Percentiles rank a stretch among this genome's conserved stretches.
Evolutionary conservation across 176 grass and related monocot species (phyloP).

Genomic region (Avena sativa): DNA sequence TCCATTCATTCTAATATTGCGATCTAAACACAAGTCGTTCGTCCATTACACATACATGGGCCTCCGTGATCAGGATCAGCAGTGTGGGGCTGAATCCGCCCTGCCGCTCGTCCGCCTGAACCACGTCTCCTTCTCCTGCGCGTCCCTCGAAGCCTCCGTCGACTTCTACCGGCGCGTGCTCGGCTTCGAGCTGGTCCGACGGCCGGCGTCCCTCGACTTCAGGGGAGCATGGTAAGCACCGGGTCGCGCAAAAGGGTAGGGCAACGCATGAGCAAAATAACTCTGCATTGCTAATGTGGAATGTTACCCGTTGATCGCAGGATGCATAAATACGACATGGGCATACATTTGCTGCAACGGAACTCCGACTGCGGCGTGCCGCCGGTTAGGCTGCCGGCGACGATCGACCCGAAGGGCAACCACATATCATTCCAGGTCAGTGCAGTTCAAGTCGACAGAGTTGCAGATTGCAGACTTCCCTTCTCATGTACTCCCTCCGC

Average conservation of each 20-base stretch:
- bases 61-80: constrained; percentile 4
- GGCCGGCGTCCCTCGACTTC: constrained; percentile 75
- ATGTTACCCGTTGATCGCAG: constrained; percentile 28
- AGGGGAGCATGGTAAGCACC: constrained; percentile 71
- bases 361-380: neutral
- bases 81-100: neutral
- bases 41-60: constrained; percentile 35
- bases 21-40: neutral
- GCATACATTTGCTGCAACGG: constrained; percentile 77
- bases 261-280: neutral
- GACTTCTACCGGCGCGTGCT: constrained; percentile 75
- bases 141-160: constrained; percentile 58
- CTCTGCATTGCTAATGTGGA: neutral
- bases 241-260: neutral
- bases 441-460: neutral
- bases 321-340: constrained; percentile 65
- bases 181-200: constrained; percentile 74
- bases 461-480: no score
- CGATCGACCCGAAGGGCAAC: constrained; percentile 74
- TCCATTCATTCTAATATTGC: neutral
- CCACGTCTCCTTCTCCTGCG: constrained; percentile 76
- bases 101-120: constrained; percentile 73
- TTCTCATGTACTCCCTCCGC: neutral
- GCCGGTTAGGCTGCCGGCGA: neutral
- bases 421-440: constrained; percentile 87